These are phyloP conservation scores for Mercurialis annua DNA, from an alignment of 345 rosid genomes.

Conservation along the genomic window DNA sequence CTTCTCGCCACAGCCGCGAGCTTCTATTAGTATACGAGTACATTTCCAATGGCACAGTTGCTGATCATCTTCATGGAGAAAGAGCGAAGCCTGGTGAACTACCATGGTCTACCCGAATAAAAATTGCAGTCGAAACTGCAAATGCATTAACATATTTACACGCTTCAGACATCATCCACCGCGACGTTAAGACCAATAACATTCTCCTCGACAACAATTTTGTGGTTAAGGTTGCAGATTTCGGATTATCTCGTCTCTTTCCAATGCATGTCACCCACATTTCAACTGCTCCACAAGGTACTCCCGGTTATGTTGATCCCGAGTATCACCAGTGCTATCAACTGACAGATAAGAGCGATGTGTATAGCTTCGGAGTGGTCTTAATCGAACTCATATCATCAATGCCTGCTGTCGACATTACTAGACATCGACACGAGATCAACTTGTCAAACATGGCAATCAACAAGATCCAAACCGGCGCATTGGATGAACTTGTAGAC, in stretches of 20 bases:
- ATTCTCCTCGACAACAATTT: slow-evolving; percentile 77
- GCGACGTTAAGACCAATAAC: slow-evolving; percentile 87
- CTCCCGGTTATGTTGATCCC: slow-evolving; percentile 93
- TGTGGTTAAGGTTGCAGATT: slow-evolving; percentile 88
- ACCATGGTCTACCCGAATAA: slow-evolving; percentile 57
- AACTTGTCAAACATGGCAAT: slow-evolving; percentile 75
- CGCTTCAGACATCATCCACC: slow-evolving; percentile 67
- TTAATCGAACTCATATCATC: slow-evolving; percentile 69
- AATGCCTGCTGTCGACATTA: slow-evolving; percentile 83
- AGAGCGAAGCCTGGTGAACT: slow-evolving; percentile 60
- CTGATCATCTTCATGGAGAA: slow-evolving; percentile 76
- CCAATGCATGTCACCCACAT: slow-evolving; percentile 68
- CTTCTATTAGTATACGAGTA: slow-evolving; percentile 82
- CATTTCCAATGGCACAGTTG: slow-evolving; percentile 81
- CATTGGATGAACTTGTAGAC: slow-evolving; percentile 71
- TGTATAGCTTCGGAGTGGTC: slow-evolving; percentile 72
- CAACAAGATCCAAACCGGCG: slow-evolving; percentile 59
- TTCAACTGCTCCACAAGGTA: slow-evolving; percentile 93
- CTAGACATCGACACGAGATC: slow-evolving; percentile 72
- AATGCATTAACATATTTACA: slow-evolving; percentile 74
- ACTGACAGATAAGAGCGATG: slow-evolving; percentile 83
- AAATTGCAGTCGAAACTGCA: slow-evolving; percentile 87
- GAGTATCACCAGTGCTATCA: slow-evolving; percentile 88
- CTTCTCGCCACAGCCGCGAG: slow-evolving; percentile 72
- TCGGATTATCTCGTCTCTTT: slow-evolving; percentile 80